A percentile compares a stretch with the other conserved stretches of the same genome.
These are phyloP conservation scores for Trametes cingulata DNA, from an alignment of 768 basidiomycete genomes.

Conservation along the genomic window DNA sequence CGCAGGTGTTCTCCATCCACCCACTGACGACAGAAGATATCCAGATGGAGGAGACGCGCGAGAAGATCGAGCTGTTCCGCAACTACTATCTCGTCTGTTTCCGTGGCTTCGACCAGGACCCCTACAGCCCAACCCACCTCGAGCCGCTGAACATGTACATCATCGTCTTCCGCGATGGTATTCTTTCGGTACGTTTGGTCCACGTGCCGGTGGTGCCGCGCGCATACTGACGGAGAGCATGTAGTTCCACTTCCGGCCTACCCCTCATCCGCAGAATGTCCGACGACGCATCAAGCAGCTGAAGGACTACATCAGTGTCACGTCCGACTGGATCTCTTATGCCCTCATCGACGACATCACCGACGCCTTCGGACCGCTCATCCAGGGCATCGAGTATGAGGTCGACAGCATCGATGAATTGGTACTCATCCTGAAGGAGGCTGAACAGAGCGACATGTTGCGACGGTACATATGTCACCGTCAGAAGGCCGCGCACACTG, in stretches of 20 bases:
- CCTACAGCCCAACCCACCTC: constrained; percentile 93
- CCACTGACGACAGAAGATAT: constrained; percentile 99
- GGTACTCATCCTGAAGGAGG: constrained; percentile 93
- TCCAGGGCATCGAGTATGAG: constrained; percentile 98
- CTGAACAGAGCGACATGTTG: constrained; percentile 98
- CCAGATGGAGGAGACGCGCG: constrained; percentile 98
- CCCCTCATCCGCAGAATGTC: constrained; percentile 97
- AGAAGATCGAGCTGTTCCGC: constrained; percentile 98
- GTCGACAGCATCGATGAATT: constrained; percentile 99
- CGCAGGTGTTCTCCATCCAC: constrained; percentile 92
- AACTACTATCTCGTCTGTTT: constrained; percentile 99
- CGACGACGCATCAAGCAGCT: constrained; percentile 98
- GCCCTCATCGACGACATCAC: constrained; percentile 99
- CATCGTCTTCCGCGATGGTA: constrained; percentile 97
- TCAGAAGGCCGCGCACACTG: neutral
- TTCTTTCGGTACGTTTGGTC: constrained; percentile 76
- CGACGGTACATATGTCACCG: constrained; percentile 46
- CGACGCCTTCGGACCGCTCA: constrained; percentile 97
- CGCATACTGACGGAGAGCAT: neutral
- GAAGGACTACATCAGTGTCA: constrained; percentile 98
- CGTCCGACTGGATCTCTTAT: constrained; percentile 99
- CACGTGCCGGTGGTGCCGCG: constrained; percentile 12
- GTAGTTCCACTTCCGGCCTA: constrained; percentile 96
- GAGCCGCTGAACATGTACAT: constrained; percentile 99
- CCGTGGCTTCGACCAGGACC: constrained; percentile 98